phyloP scores from a whole-genome alignment of 2,329 filamentous ascomycete species.

The Plenodomus lindquistii region DNA sequence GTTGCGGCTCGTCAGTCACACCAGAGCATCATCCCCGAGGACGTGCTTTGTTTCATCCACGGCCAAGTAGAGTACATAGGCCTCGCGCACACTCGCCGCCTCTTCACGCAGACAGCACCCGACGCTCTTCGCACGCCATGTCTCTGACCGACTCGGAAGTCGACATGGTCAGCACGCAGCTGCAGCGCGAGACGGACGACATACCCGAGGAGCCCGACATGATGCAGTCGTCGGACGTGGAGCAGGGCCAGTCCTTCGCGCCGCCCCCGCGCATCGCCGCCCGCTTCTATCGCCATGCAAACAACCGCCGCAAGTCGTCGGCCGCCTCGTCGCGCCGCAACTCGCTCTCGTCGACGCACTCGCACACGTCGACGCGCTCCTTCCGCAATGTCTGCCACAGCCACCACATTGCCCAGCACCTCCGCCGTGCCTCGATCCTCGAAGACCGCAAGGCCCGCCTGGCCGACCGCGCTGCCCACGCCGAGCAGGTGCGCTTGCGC shows the following conservation, averaged over 20 bases:
- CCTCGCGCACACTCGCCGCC: conserved; percentile 9
- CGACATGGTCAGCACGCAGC: conserved; percentile 34
- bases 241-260: conserved; percentile 53
- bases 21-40: conserved; percentile 22
- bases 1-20: conserved; percentile 23
- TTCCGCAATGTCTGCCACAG: conserved; percentile 65
- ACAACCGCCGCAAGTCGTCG: conserved; percentile 72
- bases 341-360: conserved; percentile 76
- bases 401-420: conserved; percentile 76
- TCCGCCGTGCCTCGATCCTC: conserved; percentile 78
- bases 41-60: conserved; percentile 42
- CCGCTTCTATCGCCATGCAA: conserved; percentile 71
- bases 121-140: conserved; percentile 17
- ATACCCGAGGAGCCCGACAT: conserved; percentile 49
- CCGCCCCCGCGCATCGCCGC: conserved; percentile 78
- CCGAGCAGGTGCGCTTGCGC: conserved; percentile 78
- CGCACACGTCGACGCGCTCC: conserved; percentile 67
- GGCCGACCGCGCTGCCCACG: conserved; percentile 78
- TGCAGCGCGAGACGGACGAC: conserved; percentile 41
- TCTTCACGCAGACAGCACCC: conserved; percentile 11
- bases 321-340: conserved; percentile 79
- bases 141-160: conserved; percentile 40
- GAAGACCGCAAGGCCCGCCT: conserved; percentile 79
- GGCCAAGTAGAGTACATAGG: conserved; percentile 12
- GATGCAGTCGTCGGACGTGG: conserved; percentile 45